Conservation (phyloP, 2,329 filamentous ascomycete genomes). For the Akanthomyces uredinophilus region DNA sequence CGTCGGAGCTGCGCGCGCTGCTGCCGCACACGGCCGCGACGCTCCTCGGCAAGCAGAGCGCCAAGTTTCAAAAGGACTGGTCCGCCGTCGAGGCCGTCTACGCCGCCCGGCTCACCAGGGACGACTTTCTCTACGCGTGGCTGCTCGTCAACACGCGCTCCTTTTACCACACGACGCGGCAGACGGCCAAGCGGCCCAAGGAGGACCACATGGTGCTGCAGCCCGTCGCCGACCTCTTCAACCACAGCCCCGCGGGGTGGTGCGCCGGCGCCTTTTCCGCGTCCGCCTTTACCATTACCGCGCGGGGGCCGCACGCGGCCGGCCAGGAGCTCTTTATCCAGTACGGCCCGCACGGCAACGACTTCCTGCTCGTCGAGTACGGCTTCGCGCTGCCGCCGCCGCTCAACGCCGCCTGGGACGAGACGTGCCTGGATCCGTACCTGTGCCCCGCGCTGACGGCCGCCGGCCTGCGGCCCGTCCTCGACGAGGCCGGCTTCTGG, state of each 20-base stretch:
- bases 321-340: conserved; percentile 63
- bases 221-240: conserved; percentile 71
- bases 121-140: conserved; percentile 51
- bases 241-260: conserved; percentile 47
- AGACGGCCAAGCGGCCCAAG: conserved; percentile 36
- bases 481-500: conserved; percentile 45
- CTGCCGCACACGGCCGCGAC: conserved; percentile 38
- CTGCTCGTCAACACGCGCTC: conserved; percentile 57
- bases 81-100: conserved; percentile 26
- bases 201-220: conserved; percentile 64
- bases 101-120: conserved; percentile 25
- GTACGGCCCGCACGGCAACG: conserved; percentile 66
- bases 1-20: conserved; percentile 34
- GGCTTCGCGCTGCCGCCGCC: conserved; percentile 42
- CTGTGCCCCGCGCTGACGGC: conserved; percentile 35
- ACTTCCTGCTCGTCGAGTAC: conserved; percentile 66
- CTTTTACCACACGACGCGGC: conserved; percentile 51
- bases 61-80: conserved; percentile 41
- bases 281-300: conserved; percentile 50
- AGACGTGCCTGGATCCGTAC: conserved; percentile 43
- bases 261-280: conserved; percentile 50
- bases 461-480: conserved; percentile 28
- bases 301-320: conserved; percentile 42
- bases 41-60: conserved; percentile 49
- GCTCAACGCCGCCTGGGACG: conserved; percentile 46